These are phyloP conservation scores for Fraxinus floribunda DNA, from an alignment of 305 asterid species.

Conservation along the genomic window DNA sequence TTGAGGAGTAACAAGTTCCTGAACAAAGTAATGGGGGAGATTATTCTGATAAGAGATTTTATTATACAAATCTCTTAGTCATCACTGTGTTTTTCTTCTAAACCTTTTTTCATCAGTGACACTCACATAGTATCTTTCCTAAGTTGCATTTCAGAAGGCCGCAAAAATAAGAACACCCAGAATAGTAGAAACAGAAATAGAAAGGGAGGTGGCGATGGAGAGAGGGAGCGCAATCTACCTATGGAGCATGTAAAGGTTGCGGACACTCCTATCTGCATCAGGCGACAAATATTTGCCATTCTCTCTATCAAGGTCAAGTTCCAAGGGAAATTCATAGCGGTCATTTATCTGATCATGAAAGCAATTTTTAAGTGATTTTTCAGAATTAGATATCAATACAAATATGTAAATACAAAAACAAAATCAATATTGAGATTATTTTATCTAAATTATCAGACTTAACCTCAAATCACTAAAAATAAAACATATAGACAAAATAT, in stretches of 20 bases:
- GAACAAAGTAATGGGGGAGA: constrained; percentile 4
- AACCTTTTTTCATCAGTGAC: not conserved
- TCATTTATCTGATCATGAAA: constrained; percentile 74
- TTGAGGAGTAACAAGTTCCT: constrained; percentile 11
- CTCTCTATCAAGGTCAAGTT: constrained; percentile 94
- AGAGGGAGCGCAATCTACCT: constrained; percentile 48
- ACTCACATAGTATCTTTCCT: not conserved
- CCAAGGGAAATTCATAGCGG: constrained; percentile 93
- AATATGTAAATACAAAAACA: not conserved
- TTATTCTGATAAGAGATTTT: constrained; percentile 3
- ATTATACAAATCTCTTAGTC: not conserved
- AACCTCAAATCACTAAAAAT: constrained; percentile 6
- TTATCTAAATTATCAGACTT: not conserved
- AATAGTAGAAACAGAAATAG: constrained; percentile 4
- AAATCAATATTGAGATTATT: constrained; percentile 13
- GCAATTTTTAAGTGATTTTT: not conserved
- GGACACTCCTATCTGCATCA: constrained; percentile 87
- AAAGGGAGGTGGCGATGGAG: constrained; percentile 4
- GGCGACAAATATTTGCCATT: constrained; percentile 93
- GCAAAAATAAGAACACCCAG: not conserved
- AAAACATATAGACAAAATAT: constrained; percentile 12
- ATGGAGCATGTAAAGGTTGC: constrained; percentile 89
- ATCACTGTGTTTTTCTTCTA: constrained; percentile 9
- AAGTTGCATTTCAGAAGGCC: not conserved
- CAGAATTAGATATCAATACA: not conserved